Base-by-base conservation (phyloP, 75 land plant genomes). In the Ceratopteris richardii region DNA sequence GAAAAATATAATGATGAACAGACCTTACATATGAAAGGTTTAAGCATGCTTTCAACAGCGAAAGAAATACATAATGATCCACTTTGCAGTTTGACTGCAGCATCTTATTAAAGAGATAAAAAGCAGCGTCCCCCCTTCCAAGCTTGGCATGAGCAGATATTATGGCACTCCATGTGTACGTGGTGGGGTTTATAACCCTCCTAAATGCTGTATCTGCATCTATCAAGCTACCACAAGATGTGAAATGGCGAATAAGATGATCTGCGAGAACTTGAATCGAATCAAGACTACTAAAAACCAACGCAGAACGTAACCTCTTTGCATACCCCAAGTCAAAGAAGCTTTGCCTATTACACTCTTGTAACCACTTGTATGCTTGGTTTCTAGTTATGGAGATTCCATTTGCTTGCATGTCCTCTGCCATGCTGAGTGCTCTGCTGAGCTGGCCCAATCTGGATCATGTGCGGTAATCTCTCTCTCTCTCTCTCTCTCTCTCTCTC, bases 151-250 rank as follows among this genome's bases (percentile, higher is more conserved):
- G 22, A 46, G 50, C 50, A n/a, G 50, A 46, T 18, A 46, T 46
- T n/a, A 46, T 46, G 50, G 50, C 50, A 46, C 22, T 46, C 50
- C 50, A 46, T 46, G 50, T 46, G 50, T 46, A 46, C 22, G 50
- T 14, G 22, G 12, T 18, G 5, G 50, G 50, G 4, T 46, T 46
- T n/a, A 17, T 3, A 18, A 46, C 50, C 50, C 17, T 46, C 22
- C 14, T 3, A 21, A 46, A 46, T 17, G 50, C 17, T 46, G 3
- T 21, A 6, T 46, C 50, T n/a, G 50, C 50, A 18, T 46, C 14
- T 18, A 14, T 46, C 4, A 21, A n/a, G 50, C 50, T 46, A 4
- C 50, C 50, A 46, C 50, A 46, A 6, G 22, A 46, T 2, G 50
- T 17, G 50, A 46, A 46, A 46, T 18, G 14, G 14, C 50, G 50